A percentile compares a stretch with the other conserved stretches of the same genome.
phyloP scores from a whole-genome alignment of 176 grass and related monocot genomes.

The Cenchrus americanus region DNA sequence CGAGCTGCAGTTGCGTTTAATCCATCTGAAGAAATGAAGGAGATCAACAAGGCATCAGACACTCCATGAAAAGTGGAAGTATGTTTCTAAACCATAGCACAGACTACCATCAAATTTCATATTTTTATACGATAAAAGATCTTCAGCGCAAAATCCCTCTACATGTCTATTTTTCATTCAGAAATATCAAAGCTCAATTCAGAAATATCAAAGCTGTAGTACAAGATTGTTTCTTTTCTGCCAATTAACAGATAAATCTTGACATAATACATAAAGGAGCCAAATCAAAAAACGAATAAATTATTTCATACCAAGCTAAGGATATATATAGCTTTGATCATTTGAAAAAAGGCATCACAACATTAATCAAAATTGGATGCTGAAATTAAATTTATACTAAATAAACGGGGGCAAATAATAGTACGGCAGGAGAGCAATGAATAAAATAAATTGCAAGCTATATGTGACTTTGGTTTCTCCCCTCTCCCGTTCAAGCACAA shows the following conservation, averaged over 20 bases:
- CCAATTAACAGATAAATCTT: too few species aligned
- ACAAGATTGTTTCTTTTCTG: not conserved
- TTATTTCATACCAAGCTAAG: too few species aligned
- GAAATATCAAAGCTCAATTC: not conserved
- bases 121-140: not conserved
- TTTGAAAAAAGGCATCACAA: not conserved
- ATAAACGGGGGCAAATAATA: not conserved
- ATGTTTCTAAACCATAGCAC: not conserved
- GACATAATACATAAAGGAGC: too few species aligned
- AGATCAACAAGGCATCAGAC: conserved; percentile 7
- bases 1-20: conserved; percentile 20
- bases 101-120: not conserved
- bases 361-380: not conserved
- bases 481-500: not conserved
- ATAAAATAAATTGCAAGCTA: too few species aligned
- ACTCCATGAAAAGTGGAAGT: not conserved
- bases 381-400: not conserved
- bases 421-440: too few species aligned
- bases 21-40: conserved; percentile 41
- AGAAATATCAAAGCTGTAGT: not conserved
- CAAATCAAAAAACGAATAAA: too few species aligned
- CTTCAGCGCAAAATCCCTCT: not conserved
- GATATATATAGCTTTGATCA: too few species aligned
- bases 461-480: not conserved
- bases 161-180: not conserved